phyloP scores from a whole-genome alignment of 129 eudicot species.

The Flaveria sonorensis region DNA sequence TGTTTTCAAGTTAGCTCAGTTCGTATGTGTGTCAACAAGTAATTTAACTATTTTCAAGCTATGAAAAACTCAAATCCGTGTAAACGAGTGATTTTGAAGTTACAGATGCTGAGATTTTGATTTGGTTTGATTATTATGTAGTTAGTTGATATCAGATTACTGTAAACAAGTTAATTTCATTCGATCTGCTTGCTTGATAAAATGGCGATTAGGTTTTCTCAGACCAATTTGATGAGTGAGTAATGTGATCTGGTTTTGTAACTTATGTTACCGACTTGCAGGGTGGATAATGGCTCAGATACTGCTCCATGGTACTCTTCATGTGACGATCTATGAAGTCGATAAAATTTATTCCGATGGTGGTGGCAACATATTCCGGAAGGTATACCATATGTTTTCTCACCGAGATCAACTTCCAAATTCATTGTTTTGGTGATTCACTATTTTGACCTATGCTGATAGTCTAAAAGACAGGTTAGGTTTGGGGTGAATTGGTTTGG shows the following conservation, averaged over 20 bases:
- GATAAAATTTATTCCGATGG: slow-evolving; percentile 25
- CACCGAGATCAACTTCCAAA: background rate
- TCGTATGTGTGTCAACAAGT: background rate
- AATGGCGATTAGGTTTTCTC: background rate
- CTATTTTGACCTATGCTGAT: background rate
- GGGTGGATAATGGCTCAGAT: slow-evolving; percentile 38
- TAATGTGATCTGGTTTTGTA: slow-evolving; percentile 14
- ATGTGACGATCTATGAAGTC: slow-evolving; percentile 42
- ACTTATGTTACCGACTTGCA: slow-evolving; percentile 22
- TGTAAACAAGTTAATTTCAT: background rate
- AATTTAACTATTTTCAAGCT: background rate
- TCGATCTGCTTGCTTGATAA: background rate
- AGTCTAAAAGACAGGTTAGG: background rate
- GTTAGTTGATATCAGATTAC: background rate
- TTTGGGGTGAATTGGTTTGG: background rate
- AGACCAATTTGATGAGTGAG: slow-evolving; percentile 13
- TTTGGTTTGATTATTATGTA: background rate
- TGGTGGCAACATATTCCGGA: slow-evolving; percentile 30
- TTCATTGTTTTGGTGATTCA: background rate
- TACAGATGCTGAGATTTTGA: slow-evolving; percentile 9
- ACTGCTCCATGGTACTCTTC: slow-evolving; percentile 45
- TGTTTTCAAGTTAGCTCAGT: background rate
- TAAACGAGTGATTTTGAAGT: slow-evolving; percentile 15
- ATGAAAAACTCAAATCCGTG: background rate
- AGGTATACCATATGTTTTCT: slow-evolving; percentile 29